These are phyloP conservation scores for Heliosperma pusillum DNA, from an alignment of 148 eudicot species.

Conservation along the genomic window DNA sequence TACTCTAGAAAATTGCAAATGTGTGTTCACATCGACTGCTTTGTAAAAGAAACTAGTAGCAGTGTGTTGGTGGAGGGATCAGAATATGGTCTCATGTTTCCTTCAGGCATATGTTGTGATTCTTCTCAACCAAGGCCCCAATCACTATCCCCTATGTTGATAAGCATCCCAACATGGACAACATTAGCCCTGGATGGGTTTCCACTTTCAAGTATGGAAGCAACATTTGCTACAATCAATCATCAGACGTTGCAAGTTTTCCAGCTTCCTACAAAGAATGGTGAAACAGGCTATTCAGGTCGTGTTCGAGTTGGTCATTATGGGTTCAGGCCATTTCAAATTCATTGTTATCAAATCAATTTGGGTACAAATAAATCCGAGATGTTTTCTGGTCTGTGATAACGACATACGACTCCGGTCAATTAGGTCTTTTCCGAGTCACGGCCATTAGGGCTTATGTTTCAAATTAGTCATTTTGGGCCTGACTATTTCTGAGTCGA, in stretches of 20 bases:
- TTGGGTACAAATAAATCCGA: neutral
- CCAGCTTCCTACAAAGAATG: neutral
- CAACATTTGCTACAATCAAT: conserved; percentile 17
- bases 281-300: too few species aligned
- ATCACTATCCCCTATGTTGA: conserved; percentile 39
- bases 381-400: neutral
- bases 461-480: neutral
- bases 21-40: conserved; percentile 50
- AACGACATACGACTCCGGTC: neutral
- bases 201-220: conserved; percentile 4
- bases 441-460: neutral
- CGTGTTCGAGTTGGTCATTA: too few species aligned
- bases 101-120: conserved; percentile 36
- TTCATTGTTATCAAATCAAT: neutral
- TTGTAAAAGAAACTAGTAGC: conserved; percentile 30
- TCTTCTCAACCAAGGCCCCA: conserved; percentile 32
- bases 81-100: conserved; percentile 48
- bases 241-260: conserved; percentile 6
- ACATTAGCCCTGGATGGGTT: conserved; percentile 15
- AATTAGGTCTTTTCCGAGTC: neutral
- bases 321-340: neutral
- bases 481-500: neutral
- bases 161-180: conserved; percentile 39
- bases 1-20: conserved; percentile 17
- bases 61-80: conserved; percentile 39